phyloP scores from a whole-genome alignment of 148 eudicot species.

The Dianthus caryophyllus region DNA sequence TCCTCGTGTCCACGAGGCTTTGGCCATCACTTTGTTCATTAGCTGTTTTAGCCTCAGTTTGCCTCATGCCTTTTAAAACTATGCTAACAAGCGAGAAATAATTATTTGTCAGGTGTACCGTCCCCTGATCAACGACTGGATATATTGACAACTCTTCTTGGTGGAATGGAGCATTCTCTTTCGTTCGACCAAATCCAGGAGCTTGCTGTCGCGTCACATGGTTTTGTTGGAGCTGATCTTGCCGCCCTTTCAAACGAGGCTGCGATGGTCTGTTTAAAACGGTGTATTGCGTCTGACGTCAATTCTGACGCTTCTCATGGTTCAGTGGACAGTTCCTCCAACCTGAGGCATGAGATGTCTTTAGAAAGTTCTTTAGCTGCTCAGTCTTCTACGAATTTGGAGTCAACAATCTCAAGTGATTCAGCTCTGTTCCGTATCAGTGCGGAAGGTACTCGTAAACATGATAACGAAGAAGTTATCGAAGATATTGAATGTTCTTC shows the following conservation, averaged over 20 bases:
- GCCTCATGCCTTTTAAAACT: no score
- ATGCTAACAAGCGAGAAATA: not conserved
- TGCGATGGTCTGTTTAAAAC: constrained; percentile 65
- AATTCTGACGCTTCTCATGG: constrained; percentile 23
- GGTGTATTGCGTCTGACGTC: constrained; percentile 30
- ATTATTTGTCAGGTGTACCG: constrained; percentile 71
- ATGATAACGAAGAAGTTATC: constrained; percentile 13
- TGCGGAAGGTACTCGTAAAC: not conserved
- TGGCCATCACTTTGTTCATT: no score
- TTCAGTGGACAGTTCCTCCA: constrained; percentile 20
- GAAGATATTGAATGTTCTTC: constrained; percentile 12
- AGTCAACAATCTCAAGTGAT: constrained; percentile 21
- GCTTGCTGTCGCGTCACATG: constrained; percentile 73
- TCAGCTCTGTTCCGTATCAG: constrained; percentile 8
- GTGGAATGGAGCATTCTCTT: constrained; percentile 62
- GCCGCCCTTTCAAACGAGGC: constrained; percentile 82
- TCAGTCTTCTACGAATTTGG: constrained; percentile 33
- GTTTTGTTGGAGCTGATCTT: constrained; percentile 96
- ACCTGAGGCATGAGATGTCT: constrained; percentile 15
- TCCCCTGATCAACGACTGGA: constrained; percentile 73
- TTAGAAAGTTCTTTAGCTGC: constrained; percentile 28
- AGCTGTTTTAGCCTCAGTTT: no score
- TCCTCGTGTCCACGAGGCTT: no score
- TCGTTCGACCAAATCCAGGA: constrained; percentile 46
- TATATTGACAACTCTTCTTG: constrained; percentile 61